Conservation (phyloP, 306 rosid species). For the Arachis stenosperma region DNA sequence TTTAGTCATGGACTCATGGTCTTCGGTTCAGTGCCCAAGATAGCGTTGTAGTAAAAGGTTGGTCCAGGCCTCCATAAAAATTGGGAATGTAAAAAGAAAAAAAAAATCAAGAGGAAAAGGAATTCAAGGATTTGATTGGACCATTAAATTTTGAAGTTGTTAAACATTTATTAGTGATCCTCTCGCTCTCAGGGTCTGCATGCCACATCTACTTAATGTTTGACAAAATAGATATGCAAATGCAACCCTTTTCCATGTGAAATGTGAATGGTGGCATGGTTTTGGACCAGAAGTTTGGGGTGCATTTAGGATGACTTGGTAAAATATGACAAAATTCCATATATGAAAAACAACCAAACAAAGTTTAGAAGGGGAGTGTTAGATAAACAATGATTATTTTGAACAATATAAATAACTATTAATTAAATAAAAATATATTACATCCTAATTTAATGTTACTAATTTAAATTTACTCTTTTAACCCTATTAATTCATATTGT, state of each 20-base stretch:
- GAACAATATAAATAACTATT: too few relatives aligned
- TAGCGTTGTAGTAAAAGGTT: neutral
- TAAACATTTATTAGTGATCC: too few relatives aligned
- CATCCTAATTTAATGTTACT: too few relatives aligned
- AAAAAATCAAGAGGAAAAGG: neutral
- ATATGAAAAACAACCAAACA: too few relatives aligned
- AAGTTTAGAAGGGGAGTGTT: too few relatives aligned
- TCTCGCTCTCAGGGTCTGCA: neutral
- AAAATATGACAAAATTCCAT: too few relatives aligned
- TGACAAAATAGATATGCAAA: neutral
- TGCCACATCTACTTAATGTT: neutral
- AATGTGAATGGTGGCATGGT: neutral
- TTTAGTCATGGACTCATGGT: neutral
- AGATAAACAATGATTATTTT: too few relatives aligned
- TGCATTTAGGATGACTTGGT: neutral
- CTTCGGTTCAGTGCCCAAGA: neutral
- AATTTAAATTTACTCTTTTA: too few relatives aligned
- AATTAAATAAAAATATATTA: too few relatives aligned
- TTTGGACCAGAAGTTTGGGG: neutral
- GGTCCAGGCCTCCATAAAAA: neutral
- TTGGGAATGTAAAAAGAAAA: neutral
- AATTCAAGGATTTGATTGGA: slow-evolving; percentile 9
- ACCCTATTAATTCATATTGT: too few relatives aligned
- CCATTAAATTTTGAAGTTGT: neutral
- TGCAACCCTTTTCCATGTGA: neutral